Percentiles rank a stretch among this genome's conserved stretches.
Evolutionary conservation across 495 filamentous ascomycete genomes (phyloP).

Genomic region (Lophiostoma macrostomum): DNA sequence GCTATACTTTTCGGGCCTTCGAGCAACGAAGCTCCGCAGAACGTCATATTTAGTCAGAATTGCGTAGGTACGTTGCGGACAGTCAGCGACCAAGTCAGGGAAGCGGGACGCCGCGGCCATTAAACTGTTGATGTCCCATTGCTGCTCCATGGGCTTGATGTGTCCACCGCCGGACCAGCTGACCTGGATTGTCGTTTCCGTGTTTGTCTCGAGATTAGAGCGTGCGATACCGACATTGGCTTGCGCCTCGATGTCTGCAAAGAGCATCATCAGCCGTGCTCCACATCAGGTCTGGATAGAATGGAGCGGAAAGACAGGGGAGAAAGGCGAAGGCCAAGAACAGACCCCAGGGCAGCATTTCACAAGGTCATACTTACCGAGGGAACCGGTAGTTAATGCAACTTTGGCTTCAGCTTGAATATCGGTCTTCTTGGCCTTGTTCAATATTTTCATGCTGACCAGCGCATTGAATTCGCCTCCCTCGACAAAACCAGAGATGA

Average conservation of each 20-base stretch:
- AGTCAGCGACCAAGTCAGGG: slow-evolving; percentile 23
- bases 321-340: too few relatives aligned
- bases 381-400: slow-evolving; percentile 8
- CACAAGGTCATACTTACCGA: background rate
- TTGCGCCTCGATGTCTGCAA: too few relatives aligned
- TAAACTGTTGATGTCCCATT: slow-evolving; percentile 32
- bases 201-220: slow-evolving; percentile 23
- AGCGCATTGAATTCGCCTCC: slow-evolving; percentile 10
- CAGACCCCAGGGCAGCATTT: too few relatives aligned
- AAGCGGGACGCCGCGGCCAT: slow-evolving; percentile 27
- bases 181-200: slow-evolving; percentile 30
- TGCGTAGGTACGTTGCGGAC: slow-evolving; percentile 30
- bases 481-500: slow-evolving; percentile 12
- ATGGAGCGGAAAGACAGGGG: too few relatives aligned
- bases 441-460: too few relatives aligned
- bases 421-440: too few relatives aligned
- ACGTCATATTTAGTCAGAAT: slow-evolving; percentile 36
- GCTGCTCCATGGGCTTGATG: slow-evolving; percentile 19
- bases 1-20: background rate
- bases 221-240: too few relatives aligned
- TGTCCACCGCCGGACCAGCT: slow-evolving; percentile 33
- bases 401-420: too few relatives aligned
- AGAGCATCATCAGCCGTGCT: too few relatives aligned
- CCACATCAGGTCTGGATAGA: too few relatives aligned
- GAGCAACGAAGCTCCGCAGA: slow-evolving; percentile 11